A percentile compares a stretch with the other conserved stretches of the same genome.
phyloP scores from a whole-genome alignment of 495 filamentous ascomycete genomes.

The Halenospora varia region DNA sequence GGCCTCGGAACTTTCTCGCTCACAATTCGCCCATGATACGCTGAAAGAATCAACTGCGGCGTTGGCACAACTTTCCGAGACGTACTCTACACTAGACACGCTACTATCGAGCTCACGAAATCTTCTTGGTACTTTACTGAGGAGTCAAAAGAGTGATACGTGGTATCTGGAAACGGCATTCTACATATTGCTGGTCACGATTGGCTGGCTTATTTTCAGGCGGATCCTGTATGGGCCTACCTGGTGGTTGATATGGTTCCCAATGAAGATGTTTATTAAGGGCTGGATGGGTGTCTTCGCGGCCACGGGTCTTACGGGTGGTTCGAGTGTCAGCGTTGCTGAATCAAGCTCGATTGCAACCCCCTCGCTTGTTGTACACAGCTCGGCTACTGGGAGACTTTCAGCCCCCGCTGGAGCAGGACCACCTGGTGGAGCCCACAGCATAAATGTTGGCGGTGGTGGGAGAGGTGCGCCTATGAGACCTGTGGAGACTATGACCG shows the following conservation, averaged over 20 bases:
- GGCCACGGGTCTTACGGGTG: constrained; percentile 32
- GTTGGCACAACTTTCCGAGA: constrained; percentile 70
- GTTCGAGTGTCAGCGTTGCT: constrained; percentile 25
- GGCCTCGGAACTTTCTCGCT: constrained; percentile 73
- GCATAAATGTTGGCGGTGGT: constrained; percentile 23
- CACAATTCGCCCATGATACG: constrained; percentile 83
- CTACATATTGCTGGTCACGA: constrained; percentile 70
- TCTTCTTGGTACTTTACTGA: constrained; percentile 73
- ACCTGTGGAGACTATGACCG: constrained; percentile 27
- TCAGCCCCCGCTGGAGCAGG: constrained; percentile 16
- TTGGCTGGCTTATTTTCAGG: constrained; percentile 81
- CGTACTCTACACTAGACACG: constrained; percentile 72
- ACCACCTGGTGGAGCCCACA: constrained; percentile 5
- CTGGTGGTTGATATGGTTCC: constrained; percentile 84
- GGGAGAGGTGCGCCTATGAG: constrained; percentile 17
- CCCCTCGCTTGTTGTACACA: constrained; percentile 33
- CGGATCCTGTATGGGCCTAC: constrained; percentile 82
- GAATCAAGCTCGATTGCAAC: constrained; percentile 25
- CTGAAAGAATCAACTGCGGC: constrained; percentile 78
- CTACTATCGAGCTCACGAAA: constrained; percentile 68
- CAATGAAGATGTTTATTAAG: constrained; percentile 56
- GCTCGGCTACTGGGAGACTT: constrained; percentile 39
- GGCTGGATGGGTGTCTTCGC: constrained; percentile 42
- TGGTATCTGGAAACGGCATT: constrained; percentile 94
- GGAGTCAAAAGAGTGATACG: constrained; percentile 88